Evolutionary conservation across 768 basidiomycete species (phyloP).

Genomic region (Suillus spraguei): DNA sequence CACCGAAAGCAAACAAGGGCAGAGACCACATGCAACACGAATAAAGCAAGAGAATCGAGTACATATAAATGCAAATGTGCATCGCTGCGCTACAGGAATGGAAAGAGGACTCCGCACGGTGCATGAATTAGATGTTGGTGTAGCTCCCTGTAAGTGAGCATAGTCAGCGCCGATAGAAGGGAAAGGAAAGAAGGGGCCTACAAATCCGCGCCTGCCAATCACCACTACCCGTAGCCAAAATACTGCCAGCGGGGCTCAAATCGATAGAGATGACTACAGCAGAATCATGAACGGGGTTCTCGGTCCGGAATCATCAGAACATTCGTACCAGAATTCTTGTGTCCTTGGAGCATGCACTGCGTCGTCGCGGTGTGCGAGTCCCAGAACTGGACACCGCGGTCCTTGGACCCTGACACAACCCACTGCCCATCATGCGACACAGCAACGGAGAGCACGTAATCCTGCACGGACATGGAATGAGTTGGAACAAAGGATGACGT

Average conservation of each 20-base stretch:
- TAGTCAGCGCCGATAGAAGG: slow-evolving; percentile 12
- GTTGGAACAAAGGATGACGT: not conserved
- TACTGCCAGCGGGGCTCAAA: slow-evolving; percentile 32
- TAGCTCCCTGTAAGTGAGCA: slow-evolving; percentile 5
- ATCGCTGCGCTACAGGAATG: slow-evolving; percentile 1
- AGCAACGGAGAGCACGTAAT: slow-evolving; percentile 33
- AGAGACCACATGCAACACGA: not conserved
- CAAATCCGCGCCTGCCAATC: slow-evolving; percentile 41
- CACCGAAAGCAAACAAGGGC: not conserved
- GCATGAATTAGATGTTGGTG: slow-evolving; percentile 6
- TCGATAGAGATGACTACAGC: slow-evolving; percentile 40
- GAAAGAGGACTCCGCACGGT: not conserved
- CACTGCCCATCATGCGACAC: slow-evolving; percentile 34
- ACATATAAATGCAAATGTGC: not conserved
- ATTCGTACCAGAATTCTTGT: slow-evolving; percentile 35
- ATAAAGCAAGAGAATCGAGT: slow-evolving; percentile 2
- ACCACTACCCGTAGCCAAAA: slow-evolving; percentile 40
- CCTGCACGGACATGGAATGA: slow-evolving; percentile 20
- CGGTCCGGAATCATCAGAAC: slow-evolving; percentile 14
- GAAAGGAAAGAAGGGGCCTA: slow-evolving; percentile 22
- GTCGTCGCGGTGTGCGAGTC: slow-evolving; percentile 33
- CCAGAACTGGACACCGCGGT: slow-evolving; percentile 39
- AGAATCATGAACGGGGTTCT: slow-evolving; percentile 1
- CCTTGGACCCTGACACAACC: slow-evolving; percentile 41
- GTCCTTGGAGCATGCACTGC: slow-evolving; percentile 39